Base-by-base conservation (phyloP, 2,329 filamentous ascomycete genomes). In the Xylaria sp. region DNA sequence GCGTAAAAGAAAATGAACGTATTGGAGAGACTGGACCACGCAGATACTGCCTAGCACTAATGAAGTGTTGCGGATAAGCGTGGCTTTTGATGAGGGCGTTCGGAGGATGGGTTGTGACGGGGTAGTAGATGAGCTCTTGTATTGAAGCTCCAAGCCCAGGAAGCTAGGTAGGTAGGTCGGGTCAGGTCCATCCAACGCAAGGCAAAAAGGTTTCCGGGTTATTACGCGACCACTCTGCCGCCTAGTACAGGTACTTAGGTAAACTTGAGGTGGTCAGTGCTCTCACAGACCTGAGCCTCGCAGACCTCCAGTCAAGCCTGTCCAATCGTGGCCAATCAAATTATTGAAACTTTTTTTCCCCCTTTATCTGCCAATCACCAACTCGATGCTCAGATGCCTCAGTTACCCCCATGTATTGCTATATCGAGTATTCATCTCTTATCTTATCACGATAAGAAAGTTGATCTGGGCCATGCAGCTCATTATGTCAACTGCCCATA, bases 221-320 rank as follows among this genome's bases (percentile, higher is more conserved):
- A 66, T 68, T 67, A 68, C 66, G 66, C 63, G 65, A 68, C 58
- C 58, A 54, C 66, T 65, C 61, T 68, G 66, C 62, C 66, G 66
- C 66, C 66, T 68, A 57, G 29, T 6, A 13, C 29, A 13, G 29
- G 57, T 54, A 37, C 18, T 46, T n/a, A n/a, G n/a, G n/a, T n/a
- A n/a, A 16, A 47, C 37, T 21, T 17, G 7, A 51, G 43, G 61
- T 66, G 62, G 59, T 56, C 62, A 47, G 54, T 66, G 60, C 60
- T 51, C 3, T n/a, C n/a, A n/a, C n/a, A n/a, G 4, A 13, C 11
- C 5, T 7, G 29, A 34, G 29, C 29, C 29, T 34, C 29, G 29
- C 4, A 13, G n/a, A n/a, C n/a, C n/a, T n/a, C n/a, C n/a, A n/a
- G n/a, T n/a, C n/a, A n/a, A 57, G 62, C 61, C 61, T 62, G 50